phyloP scores from a whole-genome alignment of 140 eudicot species.

The Senecio squalidus region DNA sequence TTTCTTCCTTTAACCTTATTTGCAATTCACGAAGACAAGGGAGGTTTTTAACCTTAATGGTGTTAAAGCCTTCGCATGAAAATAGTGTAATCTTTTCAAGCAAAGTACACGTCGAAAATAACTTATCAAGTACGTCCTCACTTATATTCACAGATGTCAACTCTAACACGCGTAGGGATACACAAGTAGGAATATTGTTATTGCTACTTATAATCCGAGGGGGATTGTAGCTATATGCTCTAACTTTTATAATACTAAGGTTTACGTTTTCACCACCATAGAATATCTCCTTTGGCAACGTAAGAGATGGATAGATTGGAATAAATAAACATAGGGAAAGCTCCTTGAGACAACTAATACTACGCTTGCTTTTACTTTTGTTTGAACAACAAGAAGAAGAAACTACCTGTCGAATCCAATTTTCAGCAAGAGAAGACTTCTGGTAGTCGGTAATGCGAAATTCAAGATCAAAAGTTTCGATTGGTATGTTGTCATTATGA shows the following conservation, averaged over 20 bases:
- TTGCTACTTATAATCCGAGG: neutral
- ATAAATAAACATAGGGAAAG: neutral
- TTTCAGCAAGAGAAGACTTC: neutral
- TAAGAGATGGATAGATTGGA: neutral
- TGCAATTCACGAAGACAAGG: neutral
- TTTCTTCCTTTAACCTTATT: neutral
- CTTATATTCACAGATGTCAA: neutral
- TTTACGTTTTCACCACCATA: neutral
- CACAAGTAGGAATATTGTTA: neutral
- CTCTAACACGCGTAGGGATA: neutral
- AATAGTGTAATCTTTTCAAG: neutral
- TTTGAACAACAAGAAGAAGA: no score
- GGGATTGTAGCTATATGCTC: neutral
- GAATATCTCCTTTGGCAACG: neutral
- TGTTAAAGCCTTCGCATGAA: neutral
- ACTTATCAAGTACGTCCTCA: neutral
- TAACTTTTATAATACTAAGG: neutral
- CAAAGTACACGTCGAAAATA: neutral
- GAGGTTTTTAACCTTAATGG: neutral
- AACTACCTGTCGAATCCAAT: neutral
- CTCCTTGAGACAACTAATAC: neutral
- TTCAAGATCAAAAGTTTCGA: neutral
- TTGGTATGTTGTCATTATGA: neutral
- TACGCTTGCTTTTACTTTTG: no score
- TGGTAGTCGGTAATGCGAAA: neutral